phyloP scores from a whole-genome alignment of 1,284 basidiomycete species.

The Microbotryomycetes sp. region DNA sequence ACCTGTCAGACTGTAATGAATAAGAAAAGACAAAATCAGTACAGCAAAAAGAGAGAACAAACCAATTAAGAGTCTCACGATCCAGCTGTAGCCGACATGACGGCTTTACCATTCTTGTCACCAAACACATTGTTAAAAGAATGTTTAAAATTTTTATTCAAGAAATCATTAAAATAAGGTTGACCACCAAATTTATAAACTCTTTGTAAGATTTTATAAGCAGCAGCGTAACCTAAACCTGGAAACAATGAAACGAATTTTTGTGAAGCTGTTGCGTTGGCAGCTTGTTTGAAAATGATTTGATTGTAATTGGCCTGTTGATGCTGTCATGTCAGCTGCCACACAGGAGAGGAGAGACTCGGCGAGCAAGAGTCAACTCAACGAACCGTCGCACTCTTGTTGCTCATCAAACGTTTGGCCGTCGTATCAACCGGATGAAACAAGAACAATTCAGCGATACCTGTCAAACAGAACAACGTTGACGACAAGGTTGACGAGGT shows the following conservation, averaged over 20 bases:
- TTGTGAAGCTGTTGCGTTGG: constrained; percentile 51
- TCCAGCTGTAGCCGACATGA: constrained; percentile 93
- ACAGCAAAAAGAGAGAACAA: background rate
- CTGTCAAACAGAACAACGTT: constrained; percentile 45
- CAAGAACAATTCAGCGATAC: constrained; percentile 80
- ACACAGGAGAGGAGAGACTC: background rate
- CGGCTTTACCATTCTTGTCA: constrained; percentile 90
- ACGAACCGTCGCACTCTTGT: constrained; percentile 67
- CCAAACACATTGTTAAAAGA: constrained; percentile 83
- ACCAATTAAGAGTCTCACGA: constrained; percentile 52
- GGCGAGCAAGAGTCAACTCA: no score
- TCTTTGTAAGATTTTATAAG: constrained; percentile 83
- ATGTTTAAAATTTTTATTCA: constrained; percentile 54
- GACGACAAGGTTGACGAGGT: constrained; percentile 1
- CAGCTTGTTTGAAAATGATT: constrained; percentile 83
- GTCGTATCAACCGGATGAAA: constrained; percentile 68
- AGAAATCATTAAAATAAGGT: constrained; percentile 92
- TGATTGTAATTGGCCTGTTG: constrained; percentile 61
- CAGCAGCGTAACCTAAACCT: constrained; percentile 93
- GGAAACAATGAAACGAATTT: constrained; percentile 92
- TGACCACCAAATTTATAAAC: constrained; percentile 86
- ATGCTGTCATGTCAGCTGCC: background rate
- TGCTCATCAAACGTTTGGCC: constrained; percentile 95
- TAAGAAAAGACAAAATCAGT: background rate
- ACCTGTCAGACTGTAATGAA: constrained; percentile 68